Evolutionary conservation across 225 moss, liverwort and hornwort species (phyloP).

Genomic region (Polytrichum formosum): DNA sequence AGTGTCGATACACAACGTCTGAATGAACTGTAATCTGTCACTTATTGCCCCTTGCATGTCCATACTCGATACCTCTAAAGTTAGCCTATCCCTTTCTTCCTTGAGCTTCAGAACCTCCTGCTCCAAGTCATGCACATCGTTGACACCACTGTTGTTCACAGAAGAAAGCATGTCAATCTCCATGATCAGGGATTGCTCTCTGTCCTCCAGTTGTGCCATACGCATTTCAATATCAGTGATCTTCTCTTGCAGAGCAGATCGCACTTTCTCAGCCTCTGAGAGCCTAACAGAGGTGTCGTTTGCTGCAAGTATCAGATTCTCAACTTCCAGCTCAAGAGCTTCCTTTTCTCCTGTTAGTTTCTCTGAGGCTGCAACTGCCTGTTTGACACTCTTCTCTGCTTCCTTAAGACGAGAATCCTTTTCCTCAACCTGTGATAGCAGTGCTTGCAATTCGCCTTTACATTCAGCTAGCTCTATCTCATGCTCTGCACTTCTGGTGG

Average conservation of each 20-base stretch:
- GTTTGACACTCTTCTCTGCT: conserved; percentile 12
- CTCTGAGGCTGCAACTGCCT: conserved; percentile 18
- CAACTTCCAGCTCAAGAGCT: conserved; percentile 21
- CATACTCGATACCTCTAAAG: conserved; percentile 49
- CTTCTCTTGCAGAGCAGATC: conserved; percentile 27
- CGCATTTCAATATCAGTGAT: conserved; percentile 26
- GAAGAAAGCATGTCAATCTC: conserved; percentile 33
- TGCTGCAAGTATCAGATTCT: conserved; percentile 23
- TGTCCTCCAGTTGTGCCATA: conserved; percentile 33
- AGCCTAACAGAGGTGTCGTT: conserved; percentile 29
- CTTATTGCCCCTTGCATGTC: conserved; percentile 54
- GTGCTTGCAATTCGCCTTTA: conserved; percentile 18
- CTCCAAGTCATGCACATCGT: conserved; percentile 30
- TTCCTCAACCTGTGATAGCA: conserved; percentile 14
- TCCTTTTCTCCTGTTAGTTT: conserved; percentile 22
- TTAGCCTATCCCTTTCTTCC: conserved; percentile 45
- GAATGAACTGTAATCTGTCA: conserved; percentile 35
- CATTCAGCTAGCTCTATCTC: conserved; percentile 30
- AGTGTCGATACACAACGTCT: conserved; percentile 37
- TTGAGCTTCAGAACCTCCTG: conserved; percentile 36
- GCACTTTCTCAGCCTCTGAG: conserved; percentile 27
- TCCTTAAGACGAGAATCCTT: conserved; percentile 18
- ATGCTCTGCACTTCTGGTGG: conserved; percentile 12
- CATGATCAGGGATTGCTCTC: conserved; percentile 36
- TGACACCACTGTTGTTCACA: conserved; percentile 29